Conservation (phyloP, 192 early-diverging fungal species). For the Mortierella hygrophila region DNA sequence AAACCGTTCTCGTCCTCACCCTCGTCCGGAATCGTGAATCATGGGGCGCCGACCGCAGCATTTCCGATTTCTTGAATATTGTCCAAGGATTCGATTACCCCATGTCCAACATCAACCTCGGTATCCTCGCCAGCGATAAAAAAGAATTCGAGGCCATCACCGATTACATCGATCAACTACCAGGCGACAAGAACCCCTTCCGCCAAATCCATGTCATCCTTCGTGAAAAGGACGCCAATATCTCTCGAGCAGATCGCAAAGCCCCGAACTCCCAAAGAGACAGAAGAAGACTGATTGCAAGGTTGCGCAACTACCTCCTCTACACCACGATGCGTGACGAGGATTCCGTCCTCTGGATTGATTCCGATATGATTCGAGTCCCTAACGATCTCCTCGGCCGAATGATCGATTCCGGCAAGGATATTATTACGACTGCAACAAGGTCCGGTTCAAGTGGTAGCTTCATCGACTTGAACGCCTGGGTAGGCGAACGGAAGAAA, state of each 20-base stretch:
- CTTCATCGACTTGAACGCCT: constrained; percentile 10
- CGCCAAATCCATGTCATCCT: constrained; percentile 1
- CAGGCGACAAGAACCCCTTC: not conserved
- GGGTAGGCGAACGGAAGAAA: constrained; percentile 15
- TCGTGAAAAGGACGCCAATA: constrained; percentile 1
- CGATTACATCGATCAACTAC: not conserved
- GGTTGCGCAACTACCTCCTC: constrained; percentile 42
- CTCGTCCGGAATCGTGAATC: constrained; percentile 6
- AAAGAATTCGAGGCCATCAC: not conserved
- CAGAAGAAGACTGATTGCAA: constrained; percentile 42
- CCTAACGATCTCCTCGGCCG: constrained; percentile 29
- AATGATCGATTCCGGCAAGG: constrained; percentile 53
- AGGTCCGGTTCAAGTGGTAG: not conserved
- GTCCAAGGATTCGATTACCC: not conserved
- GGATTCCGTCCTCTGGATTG: constrained; percentile 56
- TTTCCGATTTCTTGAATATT: not conserved
- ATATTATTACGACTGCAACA: constrained; percentile 54
- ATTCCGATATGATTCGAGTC: constrained; percentile 50
- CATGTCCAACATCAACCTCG: not conserved
- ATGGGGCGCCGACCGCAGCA: constrained; percentile 4
- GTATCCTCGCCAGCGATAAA: not conserved
- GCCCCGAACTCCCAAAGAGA: constrained; percentile 24
- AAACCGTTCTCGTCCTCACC: constrained; percentile 7
- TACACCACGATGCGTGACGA: constrained; percentile 23
- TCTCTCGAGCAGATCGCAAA: constrained; percentile 40